Evolutionary conservation across 2,329 filamentous ascomycete genomes (phyloP), one percentile per base, ranked within the genome.

Genomic region (Trichoderma hamatum): DNA sequence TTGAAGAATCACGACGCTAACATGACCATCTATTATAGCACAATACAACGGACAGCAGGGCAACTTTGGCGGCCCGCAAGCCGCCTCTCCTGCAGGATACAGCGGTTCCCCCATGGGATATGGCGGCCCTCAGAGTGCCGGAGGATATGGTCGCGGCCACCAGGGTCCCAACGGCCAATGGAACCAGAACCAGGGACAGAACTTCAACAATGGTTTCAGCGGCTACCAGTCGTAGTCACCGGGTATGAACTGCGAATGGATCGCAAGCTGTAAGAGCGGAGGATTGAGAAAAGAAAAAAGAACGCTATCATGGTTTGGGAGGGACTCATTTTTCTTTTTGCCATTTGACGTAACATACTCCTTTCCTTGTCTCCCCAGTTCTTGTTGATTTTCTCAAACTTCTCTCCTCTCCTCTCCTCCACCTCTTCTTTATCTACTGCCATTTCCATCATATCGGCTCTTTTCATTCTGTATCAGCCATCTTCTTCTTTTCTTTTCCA

Each of bases 101-200:
- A 87, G 85, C 74, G 88, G 86, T 73, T 89, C 90, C 76, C 88
- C 88, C 69, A 91, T 92, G 86, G 86, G 86, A 72, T 92, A 92
- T 81, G 90, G 86, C 76, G 89, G 84, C 72, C 90, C 87, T 74
- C 86, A 90, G 73, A 96, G 91, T 77, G 91, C 92, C 74, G 93
- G 92, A 75, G 93, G 93, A 71, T 97, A 94, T 77, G 93, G 92
- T 72, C 92, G 93, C 78, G 93, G 92, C 72, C 87, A 89, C 74
- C 84, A 86, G 76, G 83, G 84, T 49, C 84, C 86, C 51, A 86
- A 85, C 72, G 76, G 83, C 71, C 85, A 87, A 75, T 88, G 86
- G 86, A 79, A 80, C 67, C 84, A 86, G 76, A 80, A 83, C 62
- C 82, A 82, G 30, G 83, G 83, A 67, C 86, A 88, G 77, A 87